Evolutionary conservation across 768 basidiomycete species (phyloP).

Genomic region (Amanita molliuscula): DNA sequence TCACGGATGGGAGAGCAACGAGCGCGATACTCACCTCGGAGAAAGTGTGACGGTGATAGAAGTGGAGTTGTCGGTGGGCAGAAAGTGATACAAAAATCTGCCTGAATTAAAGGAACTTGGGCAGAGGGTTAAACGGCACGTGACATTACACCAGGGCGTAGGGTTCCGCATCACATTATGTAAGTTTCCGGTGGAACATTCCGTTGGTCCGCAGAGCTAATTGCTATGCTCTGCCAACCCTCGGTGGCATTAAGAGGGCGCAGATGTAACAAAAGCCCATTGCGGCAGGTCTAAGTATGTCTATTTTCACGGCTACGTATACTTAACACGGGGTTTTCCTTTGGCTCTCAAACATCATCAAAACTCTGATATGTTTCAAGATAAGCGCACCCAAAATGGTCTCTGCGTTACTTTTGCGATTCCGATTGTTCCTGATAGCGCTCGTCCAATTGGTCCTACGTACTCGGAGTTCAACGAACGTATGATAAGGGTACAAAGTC

Average conservation of each 20-base stretch:
- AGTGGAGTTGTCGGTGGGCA: conserved; percentile 36
- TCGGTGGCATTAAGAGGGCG: neutral
- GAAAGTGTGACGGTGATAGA: conserved; percentile 28
- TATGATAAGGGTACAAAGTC: too few species aligned
- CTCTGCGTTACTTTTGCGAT: neutral
- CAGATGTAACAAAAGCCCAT: neutral
- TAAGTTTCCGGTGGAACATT: conserved; percentile 6
- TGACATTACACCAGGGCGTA: conserved; percentile 16
- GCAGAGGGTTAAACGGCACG: conserved; percentile 54
- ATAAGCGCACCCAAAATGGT: neutral
- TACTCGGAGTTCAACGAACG: too few species aligned
- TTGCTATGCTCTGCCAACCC: neutral
- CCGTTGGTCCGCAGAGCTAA: neutral
- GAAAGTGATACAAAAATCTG: conserved; percentile 36
- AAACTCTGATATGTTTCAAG: neutral
- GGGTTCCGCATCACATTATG: conserved; percentile 6
- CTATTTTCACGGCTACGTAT: neutral
- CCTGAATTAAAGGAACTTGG: conserved; percentile 61
- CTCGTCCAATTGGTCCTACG: neutral
- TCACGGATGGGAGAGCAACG: conserved; percentile 19
- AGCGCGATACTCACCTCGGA: conserved; percentile 28
- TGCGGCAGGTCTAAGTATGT: neutral
- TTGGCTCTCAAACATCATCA: neutral
- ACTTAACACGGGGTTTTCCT: neutral
- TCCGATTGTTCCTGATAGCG: neutral